Percentiles rank a stretch among this genome's conserved stretches.
These are phyloP conservation scores for Dunaliella primolecta DNA, from an alignment of 139 green algal genomes.

Conservation along the genomic window DNA sequence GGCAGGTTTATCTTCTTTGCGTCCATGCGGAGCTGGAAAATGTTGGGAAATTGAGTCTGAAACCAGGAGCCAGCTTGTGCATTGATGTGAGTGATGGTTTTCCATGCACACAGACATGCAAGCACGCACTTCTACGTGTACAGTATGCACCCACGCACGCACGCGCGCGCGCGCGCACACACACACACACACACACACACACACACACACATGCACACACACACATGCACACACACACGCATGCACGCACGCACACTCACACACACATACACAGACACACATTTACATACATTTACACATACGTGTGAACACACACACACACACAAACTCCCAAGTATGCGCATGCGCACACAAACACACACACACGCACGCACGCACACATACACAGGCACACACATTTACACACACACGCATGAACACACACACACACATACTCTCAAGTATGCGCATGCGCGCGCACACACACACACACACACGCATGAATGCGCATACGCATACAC, in stretches of 20 bases:
- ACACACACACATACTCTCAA: too few relatives aligned
- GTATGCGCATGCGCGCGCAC: too few relatives aligned
- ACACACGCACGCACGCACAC: background rate
- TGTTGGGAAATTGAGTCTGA: background rate
- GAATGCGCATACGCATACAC: too few relatives aligned
- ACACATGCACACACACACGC: background rate
- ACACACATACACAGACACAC: too few relatives aligned
- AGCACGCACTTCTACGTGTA: background rate
- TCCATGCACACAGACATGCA: background rate
- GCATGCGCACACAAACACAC: too few relatives aligned
- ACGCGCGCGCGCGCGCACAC: background rate
- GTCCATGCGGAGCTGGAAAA: conserved; percentile 9
- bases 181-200: background rate
- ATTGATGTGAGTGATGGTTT: conserved; percentile 1
- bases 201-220: background rate
- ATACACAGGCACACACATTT: too few relatives aligned
- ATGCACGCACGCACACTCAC: background rate
- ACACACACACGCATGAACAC: too few relatives aligned
- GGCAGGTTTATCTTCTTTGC: conserved; percentile 12
- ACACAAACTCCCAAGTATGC: too few relatives aligned
- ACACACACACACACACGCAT: too few relatives aligned
- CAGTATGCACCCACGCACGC: background rate
- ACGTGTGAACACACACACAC: too few relatives aligned
- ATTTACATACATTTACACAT: too few relatives aligned
- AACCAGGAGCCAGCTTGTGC: background rate